Percentiles rank a stretch among this genome's conserved stretches.
These are phyloP conservation scores for Zymoseptoria ardabiliae DNA, from an alignment of 2,329 filamentous ascomycete genomes.

Conservation along the genomic window DNA sequence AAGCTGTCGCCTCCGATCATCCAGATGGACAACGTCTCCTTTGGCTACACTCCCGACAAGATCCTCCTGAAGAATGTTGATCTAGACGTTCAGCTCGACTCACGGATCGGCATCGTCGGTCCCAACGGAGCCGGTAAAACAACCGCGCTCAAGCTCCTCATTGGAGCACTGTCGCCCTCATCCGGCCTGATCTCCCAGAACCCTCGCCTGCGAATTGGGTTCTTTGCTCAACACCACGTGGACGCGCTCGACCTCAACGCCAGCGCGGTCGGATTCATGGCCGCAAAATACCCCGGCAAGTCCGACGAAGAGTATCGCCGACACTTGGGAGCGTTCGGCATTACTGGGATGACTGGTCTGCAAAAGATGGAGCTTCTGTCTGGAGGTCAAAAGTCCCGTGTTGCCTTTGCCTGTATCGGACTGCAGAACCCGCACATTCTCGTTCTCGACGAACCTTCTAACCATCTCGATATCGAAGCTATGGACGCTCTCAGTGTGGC, in stretches of 20 bases:
- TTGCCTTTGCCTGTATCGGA: constrained; percentile 94
- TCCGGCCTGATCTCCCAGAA: constrained; percentile 81
- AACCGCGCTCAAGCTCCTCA: constrained; percentile 95
- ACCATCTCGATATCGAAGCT: constrained; percentile 97
- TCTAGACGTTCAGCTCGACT: constrained; percentile 94
- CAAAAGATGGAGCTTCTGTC: constrained; percentile 94
- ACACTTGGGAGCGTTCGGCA: constrained; percentile 77
- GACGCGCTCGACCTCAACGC: constrained; percentile 86
- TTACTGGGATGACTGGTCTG: constrained; percentile 88
- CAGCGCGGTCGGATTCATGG: constrained; percentile 93
- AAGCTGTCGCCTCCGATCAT: constrained; percentile 96
- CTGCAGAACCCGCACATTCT: constrained; percentile 93
- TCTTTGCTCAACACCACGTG: constrained; percentile 98
- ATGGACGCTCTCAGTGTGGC: constrained; percentile 88
- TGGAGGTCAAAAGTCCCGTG: constrained; percentile 95
- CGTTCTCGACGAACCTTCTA: constrained; percentile 95
- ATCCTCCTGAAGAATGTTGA: constrained; percentile 79
- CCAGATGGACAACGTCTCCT: constrained; percentile 88
- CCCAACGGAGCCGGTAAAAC: constrained; percentile 99
- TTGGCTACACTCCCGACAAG: constrained; percentile 77
- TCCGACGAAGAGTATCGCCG: constrained; percentile 95
- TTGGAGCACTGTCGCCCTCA: constrained; percentile 70
- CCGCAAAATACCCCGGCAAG: constrained; percentile 79
- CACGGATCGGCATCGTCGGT: constrained; percentile 96
- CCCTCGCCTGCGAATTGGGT: constrained; percentile 81